These are phyloP conservation scores for Baorangia bicolor DNA, from an alignment of 768 basidiomycete genomes.

Conservation along the genomic window DNA sequence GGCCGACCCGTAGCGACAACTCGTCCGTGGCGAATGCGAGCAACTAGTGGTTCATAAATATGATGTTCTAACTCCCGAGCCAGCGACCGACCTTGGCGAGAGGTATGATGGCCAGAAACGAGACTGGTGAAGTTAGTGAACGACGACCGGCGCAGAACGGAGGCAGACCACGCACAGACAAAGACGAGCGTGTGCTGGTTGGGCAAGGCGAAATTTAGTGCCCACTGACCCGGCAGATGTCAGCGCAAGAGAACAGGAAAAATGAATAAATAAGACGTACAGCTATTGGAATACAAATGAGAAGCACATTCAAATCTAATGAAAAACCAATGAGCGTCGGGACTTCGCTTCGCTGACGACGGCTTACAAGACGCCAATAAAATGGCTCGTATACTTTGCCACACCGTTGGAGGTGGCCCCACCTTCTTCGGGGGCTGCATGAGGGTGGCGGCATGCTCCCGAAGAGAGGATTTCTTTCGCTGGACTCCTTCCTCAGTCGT, in stretches of 20 bases:
- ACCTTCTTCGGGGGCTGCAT: slow-evolving; percentile 37
- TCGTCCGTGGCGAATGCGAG: slow-evolving; percentile 87
- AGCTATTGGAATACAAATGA: slow-evolving; percentile 71
- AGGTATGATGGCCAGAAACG: slow-evolving; percentile 81
- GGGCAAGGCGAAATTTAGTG: slow-evolving; percentile 58
- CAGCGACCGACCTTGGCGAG: slow-evolving; percentile 61
- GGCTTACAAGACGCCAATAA: slow-evolving; percentile 55
- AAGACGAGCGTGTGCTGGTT: slow-evolving; percentile 62
- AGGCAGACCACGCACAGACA: slow-evolving; percentile 55
- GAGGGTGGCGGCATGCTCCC: slow-evolving; percentile 29
- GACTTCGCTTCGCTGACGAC: background rate
- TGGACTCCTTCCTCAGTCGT: background rate
- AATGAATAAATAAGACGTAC: slow-evolving; percentile 33
- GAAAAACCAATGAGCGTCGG: slow-evolving; percentile 1
- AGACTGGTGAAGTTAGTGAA: slow-evolving; percentile 43
- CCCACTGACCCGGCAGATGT: slow-evolving; percentile 54
- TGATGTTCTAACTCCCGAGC: background rate
- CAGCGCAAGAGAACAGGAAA: background rate
- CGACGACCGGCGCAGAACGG: background rate
- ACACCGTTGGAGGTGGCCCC: slow-evolving; percentile 45
- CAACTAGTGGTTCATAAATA: slow-evolving; percentile 42
- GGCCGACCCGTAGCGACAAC: slow-evolving; percentile 75
- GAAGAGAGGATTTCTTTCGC: slow-evolving; percentile 11
- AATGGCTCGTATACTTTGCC: slow-evolving; percentile 52
- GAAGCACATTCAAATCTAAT: slow-evolving; percentile 67